A percentile compares a stretch with the other conserved stretches of the same genome.
phyloP scores from a whole-genome alignment of 1,139 yeast genomes.

The Candida sp. region DNA sequence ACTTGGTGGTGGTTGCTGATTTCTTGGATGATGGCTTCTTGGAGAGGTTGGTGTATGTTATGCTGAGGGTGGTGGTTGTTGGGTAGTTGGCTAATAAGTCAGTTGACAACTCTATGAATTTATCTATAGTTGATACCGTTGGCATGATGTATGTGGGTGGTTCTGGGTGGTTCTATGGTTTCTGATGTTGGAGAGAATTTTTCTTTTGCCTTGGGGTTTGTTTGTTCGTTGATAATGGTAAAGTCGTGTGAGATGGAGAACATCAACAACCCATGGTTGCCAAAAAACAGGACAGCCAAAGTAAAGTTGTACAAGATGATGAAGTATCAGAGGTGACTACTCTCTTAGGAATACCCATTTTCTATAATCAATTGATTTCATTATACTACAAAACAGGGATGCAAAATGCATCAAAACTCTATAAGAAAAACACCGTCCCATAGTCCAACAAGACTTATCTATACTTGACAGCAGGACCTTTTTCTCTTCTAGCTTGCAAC shows the following conservation, averaged over 20 bases:
- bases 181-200: slow-evolving; percentile 4
- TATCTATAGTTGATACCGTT: slow-evolving; percentile 26
- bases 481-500: slow-evolving; percentile 48
- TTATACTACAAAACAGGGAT: too few relatives aligned
- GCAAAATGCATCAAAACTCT: not conserved
- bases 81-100: slow-evolving; percentile 43
- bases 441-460: slow-evolving; percentile 16
- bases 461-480: slow-evolving; percentile 32
- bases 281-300: too few relatives aligned
- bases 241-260: slow-evolving; percentile 4
- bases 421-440: not conserved
- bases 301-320: too few relatives aligned
- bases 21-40: slow-evolving; percentile 21
- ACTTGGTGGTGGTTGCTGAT: slow-evolving; percentile 16
- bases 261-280: not conserved
- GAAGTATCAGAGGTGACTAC: too few relatives aligned
- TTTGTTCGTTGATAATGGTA: not conserved
- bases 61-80: slow-evolving; percentile 38
- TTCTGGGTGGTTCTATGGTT: not conserved
- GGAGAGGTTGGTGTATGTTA: slow-evolving; percentile 38
- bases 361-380: too few relatives aligned
- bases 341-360: too few relatives aligned
- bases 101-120: slow-evolving; percentile 38
- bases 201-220: not conserved
- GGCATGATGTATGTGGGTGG: slow-evolving; percentile 12